Evolutionary conservation across 2,329 filamentous ascomycete species (phyloP), one percentile per base, ranked within the genome.

Genomic region (Aspergillus neoniger): DNA sequence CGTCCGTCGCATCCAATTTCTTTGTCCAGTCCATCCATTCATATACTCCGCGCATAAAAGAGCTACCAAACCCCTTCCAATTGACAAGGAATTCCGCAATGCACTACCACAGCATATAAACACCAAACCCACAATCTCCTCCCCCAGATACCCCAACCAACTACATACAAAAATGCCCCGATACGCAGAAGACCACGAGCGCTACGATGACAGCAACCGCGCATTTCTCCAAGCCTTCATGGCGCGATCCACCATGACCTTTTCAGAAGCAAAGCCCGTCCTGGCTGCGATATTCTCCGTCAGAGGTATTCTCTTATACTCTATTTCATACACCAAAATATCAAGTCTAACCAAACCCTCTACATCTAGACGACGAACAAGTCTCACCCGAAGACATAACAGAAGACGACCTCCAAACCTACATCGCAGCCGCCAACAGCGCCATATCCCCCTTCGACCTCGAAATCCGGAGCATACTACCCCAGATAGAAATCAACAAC

Each of bases 201-300:
- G 68, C 60, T 88, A 88, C 69, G 79, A 83, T 68, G 81, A 96
- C 72, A 83, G 83, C 63, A 91, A 97, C 74, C 89, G 92, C 59
- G 93, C 94, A 8, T 96, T 99, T 72, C 82, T 98, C 0, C 95
- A 99, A 77, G 91, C 91, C 52, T 88, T 99, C 67, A 83, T 97
- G 75, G 87, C 91, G 3, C 87, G 88, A 53, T 90, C 91, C 21
- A 86, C 87, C 48, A 82, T 98, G 75, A 96, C 91, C 0, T 86
- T 90, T 64, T 82, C 86, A 56, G 87, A 96, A 69, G 88, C 88
- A 12, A 87, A 87, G 69, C 85, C 86, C 0, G 80, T 97, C 23
- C 82, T 98, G 14, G 91, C 93, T 3, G 85, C 84, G 32, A 94
- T 98, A 57, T 82, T 89, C 67, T 88, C 86, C 8, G 86, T 84